Percentiles rank a stretch among this genome's conserved stretches.
These are phyloP conservation scores for Buddleja alternifolia DNA, from an alignment of 257 asterid species.

Conservation along the genomic window DNA sequence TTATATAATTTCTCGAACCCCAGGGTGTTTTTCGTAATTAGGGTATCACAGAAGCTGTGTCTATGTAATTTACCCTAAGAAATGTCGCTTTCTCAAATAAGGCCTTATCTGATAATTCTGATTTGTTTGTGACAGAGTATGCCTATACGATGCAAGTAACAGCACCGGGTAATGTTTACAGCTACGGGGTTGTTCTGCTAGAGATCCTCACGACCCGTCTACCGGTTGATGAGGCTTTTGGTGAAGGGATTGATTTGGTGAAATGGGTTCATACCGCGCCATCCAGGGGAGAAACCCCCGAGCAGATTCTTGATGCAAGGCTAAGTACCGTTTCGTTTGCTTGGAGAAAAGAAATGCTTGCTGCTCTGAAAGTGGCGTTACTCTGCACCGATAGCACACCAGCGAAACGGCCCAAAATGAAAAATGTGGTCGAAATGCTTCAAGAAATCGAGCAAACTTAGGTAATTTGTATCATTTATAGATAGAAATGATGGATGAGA, in stretches of 20 bases:
- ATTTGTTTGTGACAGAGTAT: constrained; percentile 56
- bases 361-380: constrained; percentile 79
- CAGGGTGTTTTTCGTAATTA: too few relatives aligned
- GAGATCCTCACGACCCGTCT: constrained; percentile 83
- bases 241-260: constrained; percentile 96
- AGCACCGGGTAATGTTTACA: constrained; percentile 94
- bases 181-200: constrained; percentile 92
- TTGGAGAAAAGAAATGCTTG: constrained; percentile 97
- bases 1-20: too few relatives aligned
- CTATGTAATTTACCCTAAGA: not conserved
- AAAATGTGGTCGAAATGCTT: constrained; percentile 92
- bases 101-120: not conserved
- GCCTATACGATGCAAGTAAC: constrained; percentile 99
- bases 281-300: constrained; percentile 91
- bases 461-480: constrained; percentile 20
- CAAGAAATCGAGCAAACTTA: constrained; percentile 56
- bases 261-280: constrained; percentile 97
- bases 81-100: not conserved
- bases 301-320: constrained; percentile 92
- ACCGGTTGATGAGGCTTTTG: constrained; percentile 94
- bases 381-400: constrained; percentile 88
- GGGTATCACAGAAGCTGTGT: too few relatives aligned
- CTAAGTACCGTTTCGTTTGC: constrained; percentile 87
- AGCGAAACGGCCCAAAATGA: constrained; percentile 95
- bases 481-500: constrained; percentile 24